A percentile compares a stretch with the other conserved stretches of the same genome.
Evolutionary conservation across 805 yeast species (phyloP).

Genomic region (Priceomyces fermenticarens): DNA sequence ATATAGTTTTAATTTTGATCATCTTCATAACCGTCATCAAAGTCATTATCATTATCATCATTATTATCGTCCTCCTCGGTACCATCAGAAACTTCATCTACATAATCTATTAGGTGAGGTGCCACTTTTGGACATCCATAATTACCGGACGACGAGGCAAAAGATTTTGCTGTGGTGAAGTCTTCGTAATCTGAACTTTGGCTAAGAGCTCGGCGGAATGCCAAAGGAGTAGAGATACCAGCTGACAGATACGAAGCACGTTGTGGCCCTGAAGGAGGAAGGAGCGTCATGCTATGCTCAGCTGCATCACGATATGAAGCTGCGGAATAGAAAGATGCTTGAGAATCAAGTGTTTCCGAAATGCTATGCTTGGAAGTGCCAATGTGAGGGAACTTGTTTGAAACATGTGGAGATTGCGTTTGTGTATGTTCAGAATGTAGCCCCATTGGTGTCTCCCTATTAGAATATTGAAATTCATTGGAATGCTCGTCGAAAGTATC

Average conservation of each 20-base stretch:
- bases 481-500: no score
- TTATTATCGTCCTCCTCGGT: slow-evolving; percentile 1
- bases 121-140: no score
- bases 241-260: no score
- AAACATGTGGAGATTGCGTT: no score
- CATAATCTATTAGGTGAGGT: no score
- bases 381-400: no score
- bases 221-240: no score
- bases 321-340: slow-evolving; percentile 13
- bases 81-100: not conserved
- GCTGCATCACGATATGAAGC: slow-evolving; percentile 2
- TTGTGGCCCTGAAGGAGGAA: no score
- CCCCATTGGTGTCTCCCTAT: no score
- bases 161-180: slow-evolving; percentile 6
- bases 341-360: not conserved
- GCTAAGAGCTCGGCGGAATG: slow-evolving; percentile 10
- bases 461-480: no score
- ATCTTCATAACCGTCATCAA: slow-evolving; percentile 1
- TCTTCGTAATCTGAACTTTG: slow-evolving; percentile 16
- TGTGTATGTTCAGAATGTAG: no score
- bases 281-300: no score
- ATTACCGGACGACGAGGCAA: not conserved
- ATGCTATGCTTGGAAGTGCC: not conserved
- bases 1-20: not conserved
- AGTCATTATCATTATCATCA: slow-evolving; percentile 1